Base-by-base conservation (phyloP, 2,329 filamentous ascomycete genomes). In the Colletotrichum sp. region DNA sequence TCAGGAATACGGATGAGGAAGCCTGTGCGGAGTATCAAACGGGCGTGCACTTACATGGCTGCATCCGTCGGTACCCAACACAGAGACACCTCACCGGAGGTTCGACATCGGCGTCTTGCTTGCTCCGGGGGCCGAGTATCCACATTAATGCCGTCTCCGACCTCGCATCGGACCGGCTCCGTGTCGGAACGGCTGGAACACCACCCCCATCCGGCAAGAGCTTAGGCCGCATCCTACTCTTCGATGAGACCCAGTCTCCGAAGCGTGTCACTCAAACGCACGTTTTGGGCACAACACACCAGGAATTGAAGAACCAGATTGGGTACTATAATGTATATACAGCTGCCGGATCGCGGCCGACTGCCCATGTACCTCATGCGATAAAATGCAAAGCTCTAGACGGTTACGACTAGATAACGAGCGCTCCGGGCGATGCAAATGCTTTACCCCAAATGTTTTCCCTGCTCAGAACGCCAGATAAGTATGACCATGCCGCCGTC, bases 391-490 rank as follows among this genome's bases (percentile, higher is more conserved):
- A 76, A 30, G 63, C 15, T 55, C 30, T 72, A 72, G 69, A 63
- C 63, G 21, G n/a, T 52, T 62, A 26, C 21, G 68, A 68, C 62
- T 72, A 75, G 70, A 68, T 65, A 68, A 68, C 70, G 70, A 73
- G 70, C 70, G 73, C 73, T 36, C 69, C 73, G 73, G 73, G 73
- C 68, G 55, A 76, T 73, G 70, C 70, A 36, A 76, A 76, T 60
- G 73, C 73, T 68, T 68, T 68, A 65, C 70, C 73, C 73, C 70
- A 76, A 65, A 30, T 68, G 16, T 73, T 76, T 76, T 73, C 64
- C 73, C 69, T 68, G 24, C 70, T 73, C 73, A 68, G 28, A 76
- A 76, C 73, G 73, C 73, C 73, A 55, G 71, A 57, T 76, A 73
- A 73, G 52, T 52, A 73, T 68, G 59, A 57, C 57, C 70, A 68